Conservation (phyloP, 768 basidiomycete species). For the Macrolepiota dolichaula region DNA sequence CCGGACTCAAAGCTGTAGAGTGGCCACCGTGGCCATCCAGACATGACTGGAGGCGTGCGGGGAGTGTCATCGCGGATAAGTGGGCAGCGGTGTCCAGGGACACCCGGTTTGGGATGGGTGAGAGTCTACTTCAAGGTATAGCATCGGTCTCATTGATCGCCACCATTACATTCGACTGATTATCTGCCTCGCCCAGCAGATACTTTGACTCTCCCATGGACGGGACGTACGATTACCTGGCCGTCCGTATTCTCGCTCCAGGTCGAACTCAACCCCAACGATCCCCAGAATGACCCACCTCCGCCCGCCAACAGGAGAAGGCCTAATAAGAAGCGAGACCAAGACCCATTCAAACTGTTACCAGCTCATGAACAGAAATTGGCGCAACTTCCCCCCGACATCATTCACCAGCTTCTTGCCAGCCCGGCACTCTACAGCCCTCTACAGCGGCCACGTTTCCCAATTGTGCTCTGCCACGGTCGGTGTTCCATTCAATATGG, state of each 20-base stretch:
- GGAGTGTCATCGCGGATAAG: conserved; percentile 3
- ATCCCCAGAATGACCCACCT: conserved; percentile 19
- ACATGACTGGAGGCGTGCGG: conserved; percentile 18
- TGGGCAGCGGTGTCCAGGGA: conserved; percentile 7
- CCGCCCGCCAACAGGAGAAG: conserved; percentile 14
- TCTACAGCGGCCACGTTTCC: conserved; percentile 75
- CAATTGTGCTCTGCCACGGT: conserved; percentile 97
- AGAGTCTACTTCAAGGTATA: conserved; percentile 8
- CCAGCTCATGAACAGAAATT: conserved; percentile 10
- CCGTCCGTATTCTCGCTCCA: conserved; percentile 19
- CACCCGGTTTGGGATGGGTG: neutral
- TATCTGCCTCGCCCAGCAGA: neutral
- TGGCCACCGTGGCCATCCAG: conserved; percentile 28
- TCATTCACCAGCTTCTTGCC: conserved; percentile 66
- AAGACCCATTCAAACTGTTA: conserved; percentile 15
- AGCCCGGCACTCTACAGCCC: conserved; percentile 81
- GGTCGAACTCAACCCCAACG: conserved; percentile 14
- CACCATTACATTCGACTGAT: neutral
- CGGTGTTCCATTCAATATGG: conserved; percentile 19
- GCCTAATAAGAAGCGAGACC: conserved; percentile 2
- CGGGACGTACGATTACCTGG: conserved; percentile 8
- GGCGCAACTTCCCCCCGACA: conserved; percentile 34
- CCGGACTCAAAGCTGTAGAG: conserved; percentile 16
- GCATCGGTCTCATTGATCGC: neutral
- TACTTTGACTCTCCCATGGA: conserved; percentile 15